Evolutionary conservation across 2,329 filamentous ascomycete species (phyloP), one percentile per base, ranked within the genome.

Genomic region (Pezicula rhizophila): DNA sequence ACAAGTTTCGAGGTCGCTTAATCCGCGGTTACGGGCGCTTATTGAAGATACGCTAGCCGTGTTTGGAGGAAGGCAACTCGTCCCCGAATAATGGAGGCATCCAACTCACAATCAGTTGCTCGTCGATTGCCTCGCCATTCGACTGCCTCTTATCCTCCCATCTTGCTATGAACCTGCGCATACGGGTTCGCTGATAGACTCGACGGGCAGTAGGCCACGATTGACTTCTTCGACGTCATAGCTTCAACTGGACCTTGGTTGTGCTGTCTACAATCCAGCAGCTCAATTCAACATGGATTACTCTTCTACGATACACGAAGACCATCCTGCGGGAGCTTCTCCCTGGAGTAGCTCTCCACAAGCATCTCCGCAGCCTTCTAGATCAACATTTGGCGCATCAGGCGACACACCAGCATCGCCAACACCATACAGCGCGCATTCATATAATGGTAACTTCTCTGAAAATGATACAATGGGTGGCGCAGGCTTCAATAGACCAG

Each of bases 201-300:
- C 35, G 18, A 20, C n/a, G n/a, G n/a, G 35, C 35, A 20, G 18
- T 8, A 38, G 18, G 35, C 35, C 35, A 10, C n/a, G 31, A 42
- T 42, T 42, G 18, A 28, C 40, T 23, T 20, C 11, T 15, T 41
- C 46, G 47, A 54, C 47, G 49, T 48, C 46, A 46, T 48, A 40
- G 49, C 35, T 26, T 38, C 44, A 35, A 40, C 28, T 31, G 5
- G 28, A 31, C 20, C 15, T 42, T 26, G 40, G 8, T 31, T 31
- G 28, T 10, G 28, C 28, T 31, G 20, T 42, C 39, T 20, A 8
- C 40, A 42, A 28, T 10, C 18, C 17, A 33, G 44, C 18, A 51
- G 45, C 49, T 31, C 18, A 38, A 15, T 5, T 48, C 41, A 57
- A 25, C 41, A 87, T 87, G 84, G 84, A 87, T 64, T 87, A 87